phyloP scores from a whole-genome alignment of 805 yeast species.

The Debaryomyces castellii region DNA sequence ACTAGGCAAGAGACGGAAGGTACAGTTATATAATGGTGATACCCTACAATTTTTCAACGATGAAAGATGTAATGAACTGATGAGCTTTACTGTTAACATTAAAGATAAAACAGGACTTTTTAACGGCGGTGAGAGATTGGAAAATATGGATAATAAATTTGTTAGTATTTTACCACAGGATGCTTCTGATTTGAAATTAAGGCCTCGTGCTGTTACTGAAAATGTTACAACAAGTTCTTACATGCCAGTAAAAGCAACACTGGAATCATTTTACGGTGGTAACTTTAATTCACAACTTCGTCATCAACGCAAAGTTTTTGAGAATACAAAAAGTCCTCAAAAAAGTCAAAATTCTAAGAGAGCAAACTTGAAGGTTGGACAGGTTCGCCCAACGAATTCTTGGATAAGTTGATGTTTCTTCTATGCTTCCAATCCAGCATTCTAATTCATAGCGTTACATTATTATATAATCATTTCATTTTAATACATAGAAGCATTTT shows the following conservation, averaged over 20 bases:
- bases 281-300: constrained; percentile 27
- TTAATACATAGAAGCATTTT: constrained; percentile 14
- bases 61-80: constrained; percentile 45
- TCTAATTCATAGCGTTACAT: background rate
- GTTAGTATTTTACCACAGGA: constrained; percentile 27
- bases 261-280: constrained; percentile 22
- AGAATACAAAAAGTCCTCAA: constrained; percentile 16
- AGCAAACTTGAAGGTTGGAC: constrained; percentile 27
- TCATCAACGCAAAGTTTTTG: constrained; percentile 25
- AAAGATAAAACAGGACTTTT: constrained; percentile 65
- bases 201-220: constrained; percentile 22
- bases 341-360: constrained; percentile 20
- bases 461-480: background rate
- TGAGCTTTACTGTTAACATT: constrained; percentile 54
- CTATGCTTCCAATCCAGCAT: background rate
- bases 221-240: constrained; percentile 1
- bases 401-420: constrained; percentile 12
- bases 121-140: constrained; percentile 42
- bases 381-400: constrained; percentile 24
- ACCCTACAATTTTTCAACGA: constrained; percentile 66
- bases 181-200: constrained; percentile 24
- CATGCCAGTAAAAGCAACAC: constrained; percentile 6
- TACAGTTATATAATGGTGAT: constrained; percentile 64
- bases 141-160: constrained; percentile 11
- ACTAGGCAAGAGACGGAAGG: constrained; percentile 63